These are phyloP conservation scores for Puya raimondii DNA, from an alignment of 176 grass and related monocot species.

Conservation along the genomic window DNA sequence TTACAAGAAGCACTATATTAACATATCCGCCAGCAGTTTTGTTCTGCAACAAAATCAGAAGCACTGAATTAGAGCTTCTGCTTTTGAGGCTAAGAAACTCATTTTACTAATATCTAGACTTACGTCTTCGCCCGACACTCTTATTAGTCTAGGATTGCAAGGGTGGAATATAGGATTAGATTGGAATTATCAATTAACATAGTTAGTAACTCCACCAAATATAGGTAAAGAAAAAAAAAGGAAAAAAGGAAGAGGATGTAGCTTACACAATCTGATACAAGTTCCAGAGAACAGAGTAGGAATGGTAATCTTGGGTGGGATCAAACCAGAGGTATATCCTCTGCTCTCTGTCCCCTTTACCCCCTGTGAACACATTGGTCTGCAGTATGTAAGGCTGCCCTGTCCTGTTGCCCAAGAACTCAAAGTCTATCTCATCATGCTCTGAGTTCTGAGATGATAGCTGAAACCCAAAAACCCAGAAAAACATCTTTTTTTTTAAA, in stretches of 20 bases:
- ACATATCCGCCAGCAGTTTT: no score
- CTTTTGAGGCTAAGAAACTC: no score
- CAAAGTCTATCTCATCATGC: neutral
- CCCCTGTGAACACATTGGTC: constrained; percentile 3
- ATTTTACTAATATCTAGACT: no score
- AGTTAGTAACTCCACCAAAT: neutral
- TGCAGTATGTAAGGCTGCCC: neutral
- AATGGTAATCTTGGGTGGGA: neutral
- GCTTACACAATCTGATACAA: neutral
- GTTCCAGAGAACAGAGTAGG: neutral
- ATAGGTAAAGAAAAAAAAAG: neutral
- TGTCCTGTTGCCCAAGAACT: neutral
- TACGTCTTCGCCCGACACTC: no score
- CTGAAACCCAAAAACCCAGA: neutral
- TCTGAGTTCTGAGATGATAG: neutral
- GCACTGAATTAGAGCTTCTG: no score
- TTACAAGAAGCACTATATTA: no score
- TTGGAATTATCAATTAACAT: no score
- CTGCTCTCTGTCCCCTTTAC: neutral
- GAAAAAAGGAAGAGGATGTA: neutral
- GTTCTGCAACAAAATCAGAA: no score
- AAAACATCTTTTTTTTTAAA: neutral
- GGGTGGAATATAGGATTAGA: no score
- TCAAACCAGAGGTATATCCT: constrained; percentile 4
- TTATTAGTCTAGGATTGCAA: no score